A percentile compares a stretch with the other conserved stretches of the same genome.
Evolutionary conservation across 1,284 basidiomycete species (phyloP).

Genomic region (Irpex sp.): DNA sequence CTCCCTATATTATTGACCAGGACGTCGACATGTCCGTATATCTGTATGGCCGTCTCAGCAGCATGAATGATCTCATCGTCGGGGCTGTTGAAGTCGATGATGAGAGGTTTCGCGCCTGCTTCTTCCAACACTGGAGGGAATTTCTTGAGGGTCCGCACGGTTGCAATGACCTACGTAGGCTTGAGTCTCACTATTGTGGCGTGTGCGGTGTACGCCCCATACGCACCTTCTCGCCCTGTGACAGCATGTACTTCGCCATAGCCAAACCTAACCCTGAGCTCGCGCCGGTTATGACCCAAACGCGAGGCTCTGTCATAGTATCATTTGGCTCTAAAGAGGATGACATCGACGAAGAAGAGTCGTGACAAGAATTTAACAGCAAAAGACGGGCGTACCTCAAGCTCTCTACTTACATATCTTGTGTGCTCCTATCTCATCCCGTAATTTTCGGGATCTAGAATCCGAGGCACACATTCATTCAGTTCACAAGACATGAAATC

Average conservation of each 20-base stretch:
- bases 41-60: constrained; percentile 16
- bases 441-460: neutral
- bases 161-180: constrained; percentile 24
- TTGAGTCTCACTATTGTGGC: neutral
- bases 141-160: constrained; percentile 21
- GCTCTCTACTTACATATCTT: neutral
- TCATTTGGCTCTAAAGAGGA: constrained; percentile 22
- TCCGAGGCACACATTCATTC: neutral
- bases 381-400: neutral
- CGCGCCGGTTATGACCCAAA: constrained; percentile 30
- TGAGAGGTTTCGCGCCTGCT: constrained; percentile 19
- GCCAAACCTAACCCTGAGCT: constrained; percentile 28
- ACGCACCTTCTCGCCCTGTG: constrained; percentile 24
- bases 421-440: neutral
- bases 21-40: constrained; percentile 18
- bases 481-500: neutral
- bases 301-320: constrained; percentile 2
- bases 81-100: constrained; percentile 21
- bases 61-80: constrained; percentile 21
- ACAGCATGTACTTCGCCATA: constrained; percentile 21
- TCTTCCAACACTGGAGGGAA: constrained; percentile 17
- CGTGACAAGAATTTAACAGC: neutral
- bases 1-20: constrained; percentile 24
- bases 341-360: neutral
- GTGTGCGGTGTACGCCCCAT: neutral